These are phyloP conservation scores for Verbena officinalis DNA, from an alignment of 257 asterid genomes.

Conservation along the genomic window DNA sequence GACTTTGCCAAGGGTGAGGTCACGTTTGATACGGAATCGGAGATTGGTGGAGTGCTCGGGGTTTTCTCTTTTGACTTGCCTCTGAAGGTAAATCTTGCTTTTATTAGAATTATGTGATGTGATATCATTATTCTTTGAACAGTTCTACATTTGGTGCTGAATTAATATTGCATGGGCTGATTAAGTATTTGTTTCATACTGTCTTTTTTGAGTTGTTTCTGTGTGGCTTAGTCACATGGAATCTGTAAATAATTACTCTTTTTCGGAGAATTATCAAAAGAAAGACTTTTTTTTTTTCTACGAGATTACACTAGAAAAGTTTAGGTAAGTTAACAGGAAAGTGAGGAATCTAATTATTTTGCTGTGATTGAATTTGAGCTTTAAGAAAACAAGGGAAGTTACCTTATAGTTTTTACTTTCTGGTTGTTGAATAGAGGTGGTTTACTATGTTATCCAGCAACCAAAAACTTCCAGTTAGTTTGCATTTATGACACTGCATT, in stretches of 20 bases:
- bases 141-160: too few relatives aligned
- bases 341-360: background rate
- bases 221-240: background rate
- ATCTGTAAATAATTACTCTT: background rate
- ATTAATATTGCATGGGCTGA: background rate
- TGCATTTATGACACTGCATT: too few relatives aligned
- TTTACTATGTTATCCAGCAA: background rate
- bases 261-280: too few relatives aligned
- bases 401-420: background rate
- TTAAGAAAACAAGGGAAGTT: background rate
- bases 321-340: background rate
- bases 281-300: too few relatives aligned
- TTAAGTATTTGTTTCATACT: conserved; percentile 5
- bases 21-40: conserved; percentile 65
- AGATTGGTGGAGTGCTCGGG: conserved; percentile 65
- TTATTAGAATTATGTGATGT: background rate
- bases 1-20: conserved; percentile 73
- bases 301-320: background rate
- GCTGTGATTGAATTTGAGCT: conserved; percentile 1
- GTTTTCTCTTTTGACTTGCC: conserved; percentile 58
- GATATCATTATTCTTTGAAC: too few relatives aligned
- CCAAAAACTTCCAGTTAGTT: too few relatives aligned
- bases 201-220: background rate
- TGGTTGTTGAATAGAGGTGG: background rate
- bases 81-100: conserved; percentile 51